These are phyloP conservation scores for Gardenia jasminoides DNA, from an alignment of 257 asterid species.

Conservation along the genomic window DNA sequence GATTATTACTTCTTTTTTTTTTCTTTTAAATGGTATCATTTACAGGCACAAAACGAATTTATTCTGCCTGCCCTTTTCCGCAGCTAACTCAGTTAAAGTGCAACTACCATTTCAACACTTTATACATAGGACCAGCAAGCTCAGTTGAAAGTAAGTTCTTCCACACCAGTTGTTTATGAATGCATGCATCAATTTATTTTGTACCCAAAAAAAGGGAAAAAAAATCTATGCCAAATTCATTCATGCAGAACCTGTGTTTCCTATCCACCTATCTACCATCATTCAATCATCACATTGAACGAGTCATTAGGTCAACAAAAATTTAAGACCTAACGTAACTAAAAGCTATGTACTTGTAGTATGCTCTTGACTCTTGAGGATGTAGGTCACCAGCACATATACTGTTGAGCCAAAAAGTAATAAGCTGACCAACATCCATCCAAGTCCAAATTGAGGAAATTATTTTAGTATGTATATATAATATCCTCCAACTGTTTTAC, in stretches of 20 bases:
- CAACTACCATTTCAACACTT: neutral
- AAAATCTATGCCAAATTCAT: neutral
- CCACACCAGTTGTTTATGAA: neutral
- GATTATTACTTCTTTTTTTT: too few relatives aligned
- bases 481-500: constrained; percentile 18
- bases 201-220: neutral
- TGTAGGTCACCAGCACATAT: constrained; percentile 10
- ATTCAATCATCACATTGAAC: neutral
- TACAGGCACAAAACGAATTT: too few relatives aligned
- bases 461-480: constrained; percentile 1
- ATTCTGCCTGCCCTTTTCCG: neutral
- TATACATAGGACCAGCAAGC: neutral
- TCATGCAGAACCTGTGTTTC: constrained; percentile 4
- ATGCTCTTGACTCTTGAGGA: too few relatives aligned
- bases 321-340: neutral
- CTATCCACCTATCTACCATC: neutral
- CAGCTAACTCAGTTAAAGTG: neutral
- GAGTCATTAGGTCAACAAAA: constrained; percentile 6
- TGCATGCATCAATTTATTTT: too few relatives aligned
- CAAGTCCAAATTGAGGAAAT: neutral
- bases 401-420: neutral
- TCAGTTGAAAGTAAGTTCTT: neutral
- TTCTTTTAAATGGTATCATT: too few relatives aligned
- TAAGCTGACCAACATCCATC: neutral
- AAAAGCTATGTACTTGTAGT: neutral